These are phyloP conservation scores for Hypoxylon sp. DNA, from an alignment of 2,329 filamentous ascomycete genomes.

Conservation along the genomic window DNA sequence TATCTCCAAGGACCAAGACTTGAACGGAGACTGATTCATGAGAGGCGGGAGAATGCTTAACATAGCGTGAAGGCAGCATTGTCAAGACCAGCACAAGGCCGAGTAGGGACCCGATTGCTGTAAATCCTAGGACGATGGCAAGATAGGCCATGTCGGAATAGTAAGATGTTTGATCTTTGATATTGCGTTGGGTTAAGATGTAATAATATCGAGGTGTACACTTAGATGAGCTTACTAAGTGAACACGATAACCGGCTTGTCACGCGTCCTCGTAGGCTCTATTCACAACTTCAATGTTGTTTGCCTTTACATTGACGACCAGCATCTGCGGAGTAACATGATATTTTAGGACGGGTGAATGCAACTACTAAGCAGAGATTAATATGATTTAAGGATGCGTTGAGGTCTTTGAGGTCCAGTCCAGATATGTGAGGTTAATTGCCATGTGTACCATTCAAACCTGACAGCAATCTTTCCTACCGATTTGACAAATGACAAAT, in stretches of 20 bases:
- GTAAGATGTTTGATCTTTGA: slow-evolving; percentile 28
- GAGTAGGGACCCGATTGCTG: slow-evolving; percentile 50
- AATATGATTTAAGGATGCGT: slow-evolving; percentile 19
- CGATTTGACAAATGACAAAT: slow-evolving; percentile 3
- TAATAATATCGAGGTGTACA: background rate
- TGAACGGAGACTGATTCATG: slow-evolving; percentile 68
- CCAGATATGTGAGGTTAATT: slow-evolving; percentile 14
- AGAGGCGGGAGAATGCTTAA: slow-evolving; percentile 54
- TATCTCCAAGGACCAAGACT: slow-evolving; percentile 93
- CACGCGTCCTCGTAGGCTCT: slow-evolving; percentile 1
- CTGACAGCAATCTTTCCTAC: slow-evolving; percentile 17
- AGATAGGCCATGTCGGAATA: slow-evolving; percentile 49
- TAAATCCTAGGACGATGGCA: slow-evolving; percentile 48
- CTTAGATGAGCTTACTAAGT: slow-evolving; percentile 30
- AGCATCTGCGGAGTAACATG: slow-evolving; percentile 12
- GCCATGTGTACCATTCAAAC: slow-evolving; percentile 20
- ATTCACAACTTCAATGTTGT: background rate
- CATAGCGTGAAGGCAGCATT: slow-evolving; percentile 57
- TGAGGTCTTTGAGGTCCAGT: too few species aligned
- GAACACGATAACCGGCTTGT: slow-evolving; percentile 5
- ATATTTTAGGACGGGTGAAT: slow-evolving; percentile 6
- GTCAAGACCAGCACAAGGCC: slow-evolving; percentile 53
- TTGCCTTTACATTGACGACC: background rate
- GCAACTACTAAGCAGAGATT: slow-evolving; percentile 15
- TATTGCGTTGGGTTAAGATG: slow-evolving; percentile 1